Percentiles rank a stretch among this genome's conserved stretches.
Evolutionary conservation across 371 early-diverging fungal genomes (phyloP).

Genomic region (Fennellomyces sp.): DNA sequence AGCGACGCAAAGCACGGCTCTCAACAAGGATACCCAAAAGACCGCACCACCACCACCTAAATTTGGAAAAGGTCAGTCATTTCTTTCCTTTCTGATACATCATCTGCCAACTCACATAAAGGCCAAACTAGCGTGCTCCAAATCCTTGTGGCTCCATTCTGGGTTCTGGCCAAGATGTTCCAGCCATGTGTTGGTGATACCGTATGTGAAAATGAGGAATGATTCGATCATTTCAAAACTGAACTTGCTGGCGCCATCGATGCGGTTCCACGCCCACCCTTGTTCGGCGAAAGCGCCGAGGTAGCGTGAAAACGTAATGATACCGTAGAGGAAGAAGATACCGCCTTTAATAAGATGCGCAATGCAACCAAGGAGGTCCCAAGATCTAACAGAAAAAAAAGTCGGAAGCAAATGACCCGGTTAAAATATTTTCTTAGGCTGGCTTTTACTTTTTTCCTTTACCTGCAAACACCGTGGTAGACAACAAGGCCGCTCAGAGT

Average conservation of each 20-base stretch:
- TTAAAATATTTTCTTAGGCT: background rate
- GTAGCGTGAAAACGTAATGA: conserved; percentile 47
- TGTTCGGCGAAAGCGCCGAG: conserved; percentile 50
- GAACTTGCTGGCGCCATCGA: conserved; percentile 34
- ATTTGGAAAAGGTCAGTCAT: background rate
- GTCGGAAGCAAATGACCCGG: background rate
- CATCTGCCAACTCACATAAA: conserved; percentile 38
- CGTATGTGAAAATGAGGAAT: conserved; percentile 56
- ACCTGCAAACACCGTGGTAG: conserved; percentile 54
- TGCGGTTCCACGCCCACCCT: conserved; percentile 56
- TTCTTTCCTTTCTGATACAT: background rate
- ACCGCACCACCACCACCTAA: conserved; percentile 66
- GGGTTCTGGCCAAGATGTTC: conserved; percentile 61
- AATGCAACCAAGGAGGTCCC: conserved; percentile 50
- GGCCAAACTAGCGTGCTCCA: conserved; percentile 67
- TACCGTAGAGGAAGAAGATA: conserved; percentile 53
- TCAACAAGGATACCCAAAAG: conserved; percentile 57
- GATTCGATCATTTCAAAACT: conserved; percentile 56
- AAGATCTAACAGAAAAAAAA: conserved; percentile 22
- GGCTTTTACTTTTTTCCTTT: conserved; percentile 2
- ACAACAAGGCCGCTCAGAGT: conserved; percentile 51
- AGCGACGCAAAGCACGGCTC: conserved; percentile 49
- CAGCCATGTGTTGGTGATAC: conserved; percentile 68
- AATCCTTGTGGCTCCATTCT: conserved; percentile 65
- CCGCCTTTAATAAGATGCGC: conserved; percentile 57